Evolutionary conservation across 176 grass and related monocot species (phyloP), one percentile per base, ranked within the genome.

Genomic region (Oropetium thomaeum): DNA sequence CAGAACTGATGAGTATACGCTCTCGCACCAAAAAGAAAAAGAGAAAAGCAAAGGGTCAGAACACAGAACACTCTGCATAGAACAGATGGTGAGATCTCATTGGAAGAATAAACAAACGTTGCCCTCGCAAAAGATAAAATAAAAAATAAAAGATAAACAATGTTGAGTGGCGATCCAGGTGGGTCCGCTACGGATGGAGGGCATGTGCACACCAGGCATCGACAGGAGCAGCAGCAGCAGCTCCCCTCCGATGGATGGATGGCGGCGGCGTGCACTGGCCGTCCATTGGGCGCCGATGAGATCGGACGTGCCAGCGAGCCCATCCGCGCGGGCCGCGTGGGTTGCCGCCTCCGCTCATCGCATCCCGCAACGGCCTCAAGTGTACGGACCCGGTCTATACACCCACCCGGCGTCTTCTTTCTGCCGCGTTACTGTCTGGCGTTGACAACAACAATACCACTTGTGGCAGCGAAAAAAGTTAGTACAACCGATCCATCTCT

Each of bases 161-260:
- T 44, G 25, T 26, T 7, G 65, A 3, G 15, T 8, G 14, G 19
- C 32, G 79, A 65, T 10, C 17, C n/a, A 54, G 38, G 65, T 69
- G 65, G 40, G 28, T 11, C 16, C 38, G 4, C 16, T n/a, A 13
- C 25, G 73, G 28, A 19, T 60, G 54, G 54, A 4, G 19, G 73
- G 29, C 58, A 75, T 63, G 58, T 76, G 73, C 72, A 44, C 37
- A n/a, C n/a, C n/a, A n/a, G n/a, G n/a, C n/a, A n/a, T n/a, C n/a
- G n/a, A n/a, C n/a, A n/a, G n/a, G n/a, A n/a, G 11, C 20, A 22
- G 14, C 8, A 51, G 47, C 48, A 9, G 11, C n/a, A 31, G 38
- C 52, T 13, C 4, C 23, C 71, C n/a, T n/a, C n/a, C n/a, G n/a
- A n/a, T n/a, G n/a, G n/a, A n/a, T n/a, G n/a, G n/a, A 14, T 11